phyloP scores from a whole-genome alignment of 257 asterid species.

The Petrea volubilis region DNA sequence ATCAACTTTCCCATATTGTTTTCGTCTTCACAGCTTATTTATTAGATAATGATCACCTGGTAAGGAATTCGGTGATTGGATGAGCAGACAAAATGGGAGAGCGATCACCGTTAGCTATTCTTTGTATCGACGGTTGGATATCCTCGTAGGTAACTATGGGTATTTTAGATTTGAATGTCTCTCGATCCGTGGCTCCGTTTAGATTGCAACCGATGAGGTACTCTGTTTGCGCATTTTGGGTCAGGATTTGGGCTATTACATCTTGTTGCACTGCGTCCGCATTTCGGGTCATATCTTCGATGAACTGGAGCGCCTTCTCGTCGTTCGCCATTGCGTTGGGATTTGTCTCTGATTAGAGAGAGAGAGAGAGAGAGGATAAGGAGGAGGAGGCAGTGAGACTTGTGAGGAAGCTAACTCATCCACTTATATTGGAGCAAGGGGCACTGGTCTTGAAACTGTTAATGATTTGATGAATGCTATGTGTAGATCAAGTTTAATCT shows the following conservation, averaged over 20 bases:
- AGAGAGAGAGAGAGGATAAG: background rate
- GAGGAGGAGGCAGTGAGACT: no score
- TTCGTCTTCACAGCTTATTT: no score
- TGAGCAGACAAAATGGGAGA: constrained; percentile 43
- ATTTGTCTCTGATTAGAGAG: background rate
- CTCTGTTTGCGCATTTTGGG: constrained; percentile 33
- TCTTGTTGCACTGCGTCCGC: constrained; percentile 24
- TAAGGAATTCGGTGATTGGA: constrained; percentile 44
- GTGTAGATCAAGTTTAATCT: no score
- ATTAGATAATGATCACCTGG: constrained; percentile 20
- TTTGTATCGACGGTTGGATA: constrained; percentile 29
- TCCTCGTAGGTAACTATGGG: constrained; percentile 28
- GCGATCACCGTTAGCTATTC: constrained; percentile 44
- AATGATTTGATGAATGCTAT: no score
- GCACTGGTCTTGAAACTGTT: no score
- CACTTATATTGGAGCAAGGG: no score
- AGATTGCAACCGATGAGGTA: constrained; percentile 22
- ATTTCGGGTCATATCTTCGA: constrained; percentile 37
- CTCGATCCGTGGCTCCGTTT: constrained; percentile 9
- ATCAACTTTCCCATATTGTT: no score
- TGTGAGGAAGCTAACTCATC: no score
- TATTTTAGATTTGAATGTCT: constrained; percentile 15
- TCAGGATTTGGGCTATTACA: constrained; percentile 31
- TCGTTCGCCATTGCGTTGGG: constrained; percentile 17
- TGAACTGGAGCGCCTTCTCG: constrained; percentile 30